These are phyloP conservation scores for Trametes cinnabarina DNA, from an alignment of 768 basidiomycete genomes.

Conservation along the genomic window DNA sequence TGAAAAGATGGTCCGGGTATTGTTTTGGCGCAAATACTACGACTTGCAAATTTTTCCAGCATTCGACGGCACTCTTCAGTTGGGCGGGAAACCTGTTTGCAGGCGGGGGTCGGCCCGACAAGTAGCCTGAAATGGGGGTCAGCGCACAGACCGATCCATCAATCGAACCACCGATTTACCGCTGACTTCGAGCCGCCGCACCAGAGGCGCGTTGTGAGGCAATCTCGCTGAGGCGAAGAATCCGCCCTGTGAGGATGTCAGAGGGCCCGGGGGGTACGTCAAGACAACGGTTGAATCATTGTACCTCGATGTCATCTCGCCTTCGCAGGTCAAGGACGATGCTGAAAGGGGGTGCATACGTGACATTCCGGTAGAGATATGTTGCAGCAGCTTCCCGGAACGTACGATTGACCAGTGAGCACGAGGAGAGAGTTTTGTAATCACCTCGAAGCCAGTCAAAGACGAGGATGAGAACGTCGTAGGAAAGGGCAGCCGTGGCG, in stretches of 20 bases:
- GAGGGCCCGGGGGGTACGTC: no score
- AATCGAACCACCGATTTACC: neutral
- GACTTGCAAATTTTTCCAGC: constrained; percentile 19
- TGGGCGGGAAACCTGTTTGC: constrained; percentile 12
- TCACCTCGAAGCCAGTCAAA: constrained; percentile 36
- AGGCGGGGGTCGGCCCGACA: constrained; percentile 12
- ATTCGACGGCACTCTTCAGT: constrained; percentile 20
- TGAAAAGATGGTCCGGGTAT: constrained; percentile 14
- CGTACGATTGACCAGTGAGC: constrained; percentile 45
- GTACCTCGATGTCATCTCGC: constrained; percentile 35
- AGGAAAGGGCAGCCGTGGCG: neutral
- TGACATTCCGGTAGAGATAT: constrained; percentile 45
- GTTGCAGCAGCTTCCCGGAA: constrained; percentile 45
- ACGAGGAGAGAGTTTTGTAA: constrained; percentile 37
- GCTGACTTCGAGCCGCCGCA: constrained; percentile 8
- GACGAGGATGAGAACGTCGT: constrained; percentile 25
- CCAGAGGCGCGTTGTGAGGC: constrained; percentile 14
- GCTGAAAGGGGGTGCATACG: constrained; percentile 39
- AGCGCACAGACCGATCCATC: neutral
- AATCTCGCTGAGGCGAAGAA: constrained; percentile 10
- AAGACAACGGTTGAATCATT: no score
- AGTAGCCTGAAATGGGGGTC: constrained; percentile 33
- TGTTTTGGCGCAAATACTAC: constrained; percentile 15
- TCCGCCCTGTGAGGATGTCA: neutral
- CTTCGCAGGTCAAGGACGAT: constrained; percentile 35